A percentile compares a stretch with the other conserved stretches of the same genome.
Evolutionary conservation across 352 stramenopile species (phyloP).

Genomic region (Globisporangium nodosum): DNA sequence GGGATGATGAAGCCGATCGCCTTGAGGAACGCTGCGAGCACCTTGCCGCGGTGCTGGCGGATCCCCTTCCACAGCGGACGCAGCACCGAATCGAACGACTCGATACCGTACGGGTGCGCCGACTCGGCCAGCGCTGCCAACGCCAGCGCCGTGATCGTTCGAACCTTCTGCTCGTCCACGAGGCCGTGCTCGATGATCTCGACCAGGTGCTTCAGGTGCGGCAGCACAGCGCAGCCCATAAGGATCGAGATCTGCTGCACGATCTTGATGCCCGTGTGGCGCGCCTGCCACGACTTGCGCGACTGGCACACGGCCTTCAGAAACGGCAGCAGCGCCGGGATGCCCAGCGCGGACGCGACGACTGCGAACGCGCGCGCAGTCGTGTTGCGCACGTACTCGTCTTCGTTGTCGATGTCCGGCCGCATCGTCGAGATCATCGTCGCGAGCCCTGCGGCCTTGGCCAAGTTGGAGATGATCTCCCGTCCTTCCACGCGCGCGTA

Average conservation of each 20-base stretch:
- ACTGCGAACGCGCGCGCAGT: conserved; percentile 98
- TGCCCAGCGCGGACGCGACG: conserved; percentile 97
- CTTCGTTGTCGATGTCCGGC: conserved; percentile 98
- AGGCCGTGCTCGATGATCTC: conserved; percentile 98
- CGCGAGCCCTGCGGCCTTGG: conserved; percentile 97
- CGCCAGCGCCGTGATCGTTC: conserved; percentile 97
- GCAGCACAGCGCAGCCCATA: conserved; percentile 97
- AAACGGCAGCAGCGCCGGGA: conserved; percentile 97
- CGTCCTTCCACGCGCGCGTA: conserved; percentile 98
- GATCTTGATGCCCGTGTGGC: conserved; percentile 99
- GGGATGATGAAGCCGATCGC: conserved; percentile 99
- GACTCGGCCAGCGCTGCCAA: conserved; percentile 97
- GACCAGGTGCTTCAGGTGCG: conserved; percentile 97
- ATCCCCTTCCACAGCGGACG: conserved; percentile 97
- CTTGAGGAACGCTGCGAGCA: conserved; percentile 98
- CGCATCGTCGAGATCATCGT: conserved; percentile 99
- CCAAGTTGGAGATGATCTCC: conserved; percentile 99
- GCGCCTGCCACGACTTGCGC: conserved; percentile 97
- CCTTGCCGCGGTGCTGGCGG: conserved; percentile 96
- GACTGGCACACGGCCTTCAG: conserved; percentile 98
- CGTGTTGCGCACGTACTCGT: conserved; percentile 99
- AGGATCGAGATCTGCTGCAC: conserved; percentile 99
- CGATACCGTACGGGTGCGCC: conserved; percentile 98
- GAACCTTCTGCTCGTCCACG: conserved; percentile 97
- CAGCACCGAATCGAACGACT: conserved; percentile 99